These are phyloP conservation scores for Sherardia arvensis DNA, from an alignment of 257 asterid species.

Conservation along the genomic window DNA sequence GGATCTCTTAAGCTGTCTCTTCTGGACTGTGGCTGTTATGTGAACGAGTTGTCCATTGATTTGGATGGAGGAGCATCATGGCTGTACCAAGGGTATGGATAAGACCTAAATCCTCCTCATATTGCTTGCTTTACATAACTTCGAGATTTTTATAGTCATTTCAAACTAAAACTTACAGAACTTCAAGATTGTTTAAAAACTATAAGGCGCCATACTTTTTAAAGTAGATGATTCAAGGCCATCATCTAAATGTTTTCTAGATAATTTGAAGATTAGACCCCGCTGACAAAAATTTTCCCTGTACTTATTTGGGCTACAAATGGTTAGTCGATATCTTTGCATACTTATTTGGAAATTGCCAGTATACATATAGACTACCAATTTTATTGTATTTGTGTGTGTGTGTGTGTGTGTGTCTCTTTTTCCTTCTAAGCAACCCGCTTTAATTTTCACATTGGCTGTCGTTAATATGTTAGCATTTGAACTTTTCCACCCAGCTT, in stretches of 20 bases:
- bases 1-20: constrained; percentile 72
- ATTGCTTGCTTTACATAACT: neutral
- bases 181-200: neutral
- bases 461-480: neutral
- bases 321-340: neutral
- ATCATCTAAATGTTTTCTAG: too few species aligned
- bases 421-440: neutral
- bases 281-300: neutral
- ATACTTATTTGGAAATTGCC: neutral
- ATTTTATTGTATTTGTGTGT: neutral
- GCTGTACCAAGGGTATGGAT: constrained; percentile 87
- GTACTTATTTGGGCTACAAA: neutral
- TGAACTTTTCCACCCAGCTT: constrained; percentile 34
- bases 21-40: constrained; percentile 76
- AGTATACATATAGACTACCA: neutral
- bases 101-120: neutral
- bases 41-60: constrained; percentile 51
- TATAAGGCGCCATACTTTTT: neutral
- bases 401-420: neutral
- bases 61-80: constrained; percentile 97
- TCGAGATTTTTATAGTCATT: too few species aligned
- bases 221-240: neutral
- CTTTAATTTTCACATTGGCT: neutral
- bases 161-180: neutral
- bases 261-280: neutral